Evolutionary conservation across 164 flowering plant genomes (phyloP), one percentile per base, ranked within the genome.

Genomic region (Nymphaea thermarum): DNA sequence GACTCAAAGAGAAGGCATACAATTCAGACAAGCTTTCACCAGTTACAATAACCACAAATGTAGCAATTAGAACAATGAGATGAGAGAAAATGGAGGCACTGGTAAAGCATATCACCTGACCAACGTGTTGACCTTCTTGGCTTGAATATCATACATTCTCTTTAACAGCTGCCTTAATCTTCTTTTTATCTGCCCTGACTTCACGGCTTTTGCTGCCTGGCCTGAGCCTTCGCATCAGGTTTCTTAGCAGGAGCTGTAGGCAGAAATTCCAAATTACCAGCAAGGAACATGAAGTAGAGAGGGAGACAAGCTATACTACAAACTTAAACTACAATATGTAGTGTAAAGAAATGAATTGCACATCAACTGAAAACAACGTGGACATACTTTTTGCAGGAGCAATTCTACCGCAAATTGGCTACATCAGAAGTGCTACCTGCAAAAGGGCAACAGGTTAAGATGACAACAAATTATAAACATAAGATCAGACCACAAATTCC

Each of bases 131-230:
- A 89, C 92, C 74, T 89, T 89, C 90, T 89, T 86, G 66, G 96
- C 75, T 79, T 89, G 90, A 65, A 89, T 89, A 57, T 89, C 95
- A 66, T 89, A 89, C 95, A 89, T 89, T 77, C 87, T 87, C 81
- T 85, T 89, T 15, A n/a, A 89, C 88, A 0, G 91, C 90, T 78
- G 71, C 86, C 79, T 89, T 89, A 41, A 89, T 87, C 79, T 85
- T 89, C 77, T 89, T 89, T 84, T 89, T 89, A 77, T 89, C 86
- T 11, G 95, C 88, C 72, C 88, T 88, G 15, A 76, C 73, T 86
- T 87, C 67, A 85, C 86, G 16, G 90, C 92, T 60, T 85, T 89
- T 42, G 90, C 92, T 68, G 87, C 80, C 81, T 87, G 64, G 92
- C 92, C 81, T 86, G 86, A 2, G 85, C 81, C 82, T 87, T 89